A percentile compares a stretch with the other conserved stretches of the same genome.
These are phyloP conservation scores for Suillus alpinus DNA, from an alignment of 768 basidiomycete genomes.

Conservation along the genomic window DNA sequence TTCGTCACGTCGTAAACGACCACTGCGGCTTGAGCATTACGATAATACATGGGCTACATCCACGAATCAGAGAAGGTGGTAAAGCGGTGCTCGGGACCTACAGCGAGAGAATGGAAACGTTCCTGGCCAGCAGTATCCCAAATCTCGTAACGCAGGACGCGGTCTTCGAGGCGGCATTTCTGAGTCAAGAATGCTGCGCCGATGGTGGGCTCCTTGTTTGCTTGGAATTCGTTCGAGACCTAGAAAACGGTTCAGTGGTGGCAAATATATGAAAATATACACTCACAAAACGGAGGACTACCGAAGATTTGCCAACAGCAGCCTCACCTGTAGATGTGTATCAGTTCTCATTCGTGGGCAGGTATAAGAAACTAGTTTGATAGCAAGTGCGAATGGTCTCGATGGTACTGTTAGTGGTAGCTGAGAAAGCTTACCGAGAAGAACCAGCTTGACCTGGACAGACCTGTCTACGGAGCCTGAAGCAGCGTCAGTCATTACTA, in stretches of 20 bases:
- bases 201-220: conserved; percentile 98
- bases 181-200: conserved; percentile 95
- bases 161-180: conserved; percentile 94
- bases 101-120: conserved; percentile 95
- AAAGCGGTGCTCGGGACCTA: conserved; percentile 38
- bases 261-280: neutral
- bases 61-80: conserved; percentile 7
- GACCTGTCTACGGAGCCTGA: conserved; percentile 82
- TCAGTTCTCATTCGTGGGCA: neutral
- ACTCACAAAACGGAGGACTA: conserved; percentile 93
- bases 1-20: conserved; percentile 99
- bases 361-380: neutral
- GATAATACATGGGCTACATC: conserved; percentile 93
- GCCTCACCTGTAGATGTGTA: conserved; percentile 74
- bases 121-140: conserved; percentile 97
- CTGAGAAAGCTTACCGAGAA: conserved; percentile 65
- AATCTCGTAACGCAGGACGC: conserved; percentile 90
- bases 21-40: conserved; percentile 96
- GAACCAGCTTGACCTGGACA: conserved; percentile 96
- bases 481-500: conserved; percentile 69
- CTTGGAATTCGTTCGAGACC: conserved; percentile 97
- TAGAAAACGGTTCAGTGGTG: conserved; percentile 26
- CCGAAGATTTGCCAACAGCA: conserved; percentile 98
- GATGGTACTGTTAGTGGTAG: neutral
- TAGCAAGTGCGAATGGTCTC: neutral